phyloP scores from a whole-genome alignment of 1,284 basidiomycete species.

The Moesziomyces antarcticus region DNA sequence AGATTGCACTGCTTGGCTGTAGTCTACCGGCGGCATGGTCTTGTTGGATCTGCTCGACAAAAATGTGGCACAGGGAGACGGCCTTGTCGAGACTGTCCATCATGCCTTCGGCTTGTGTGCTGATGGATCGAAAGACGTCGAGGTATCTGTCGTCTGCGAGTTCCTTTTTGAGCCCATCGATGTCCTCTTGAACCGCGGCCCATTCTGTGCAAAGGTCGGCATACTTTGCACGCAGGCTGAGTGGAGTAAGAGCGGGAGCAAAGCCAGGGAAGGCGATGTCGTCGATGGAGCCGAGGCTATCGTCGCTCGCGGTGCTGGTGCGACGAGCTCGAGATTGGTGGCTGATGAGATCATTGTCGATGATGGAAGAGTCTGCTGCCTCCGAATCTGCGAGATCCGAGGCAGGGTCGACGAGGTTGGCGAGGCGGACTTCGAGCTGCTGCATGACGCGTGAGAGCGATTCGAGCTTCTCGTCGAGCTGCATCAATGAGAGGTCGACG shows the following conservation, averaged over 20 bases:
- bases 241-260: slow-evolving; percentile 26
- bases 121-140: slow-evolving; percentile 90
- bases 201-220: slow-evolving; percentile 73
- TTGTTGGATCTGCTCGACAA: slow-evolving; percentile 44
- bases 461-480: slow-evolving; percentile 82
- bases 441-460: slow-evolving; percentile 69
- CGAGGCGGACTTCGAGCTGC: slow-evolving; percentile 43
- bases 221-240: slow-evolving; percentile 26
- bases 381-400: neutral
- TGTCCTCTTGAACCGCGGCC: slow-evolving; percentile 82
- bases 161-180: slow-evolving; percentile 84
- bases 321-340: slow-evolving; percentile 23
- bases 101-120: slow-evolving; percentile 93
- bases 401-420: slow-evolving; percentile 11
- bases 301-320: slow-evolving; percentile 31
- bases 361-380: slow-evolving; percentile 34
- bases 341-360: slow-evolving; percentile 34
- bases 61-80: slow-evolving; percentile 82
- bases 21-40: slow-evolving; percentile 30
- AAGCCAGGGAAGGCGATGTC: slow-evolving; percentile 39
- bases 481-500: slow-evolving; percentile 82
- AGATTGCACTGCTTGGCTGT: slow-evolving; percentile 10
- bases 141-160: slow-evolving; percentile 95
- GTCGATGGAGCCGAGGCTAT: slow-evolving; percentile 44
- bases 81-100: slow-evolving; percentile 93